Conservation (phyloP, 1,284 basidiomycete species). For the Papiliotrema nemorosa region DNA sequence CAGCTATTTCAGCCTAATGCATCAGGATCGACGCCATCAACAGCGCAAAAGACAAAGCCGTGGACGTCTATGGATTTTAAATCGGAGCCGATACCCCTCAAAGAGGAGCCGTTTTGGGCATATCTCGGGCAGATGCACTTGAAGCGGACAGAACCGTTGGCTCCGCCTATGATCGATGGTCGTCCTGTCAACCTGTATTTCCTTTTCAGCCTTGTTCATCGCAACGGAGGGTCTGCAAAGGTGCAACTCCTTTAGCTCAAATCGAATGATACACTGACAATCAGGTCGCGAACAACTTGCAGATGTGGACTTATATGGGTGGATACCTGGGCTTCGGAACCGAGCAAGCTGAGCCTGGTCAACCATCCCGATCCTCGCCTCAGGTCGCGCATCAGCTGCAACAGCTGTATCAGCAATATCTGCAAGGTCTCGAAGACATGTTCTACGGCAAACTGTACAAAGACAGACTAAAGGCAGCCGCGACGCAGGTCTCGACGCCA, state of each 20-base stretch:
- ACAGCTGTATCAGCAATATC: slow-evolving; percentile 18
- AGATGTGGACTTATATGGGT: slow-evolving; percentile 27
- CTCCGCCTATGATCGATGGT: slow-evolving; percentile 23
- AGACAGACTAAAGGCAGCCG: slow-evolving; percentile 1
- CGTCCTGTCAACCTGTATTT: slow-evolving; percentile 25
- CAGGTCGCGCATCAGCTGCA: slow-evolving; percentile 28
- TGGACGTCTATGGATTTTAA: slow-evolving; percentile 17
- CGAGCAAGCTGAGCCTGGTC: slow-evolving; percentile 12
- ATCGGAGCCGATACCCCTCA: slow-evolving; percentile 10
- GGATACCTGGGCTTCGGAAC: slow-evolving; percentile 30
- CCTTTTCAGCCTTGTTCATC: slow-evolving; percentile 32
- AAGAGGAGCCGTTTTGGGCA: slow-evolving; percentile 8
- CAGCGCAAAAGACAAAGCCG: neutral
- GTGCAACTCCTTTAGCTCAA: slow-evolving; percentile 8
- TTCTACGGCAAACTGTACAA: slow-evolving; percentile 16
- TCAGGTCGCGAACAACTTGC: slow-evolving; percentile 1
- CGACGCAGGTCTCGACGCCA: slow-evolving; percentile 7
- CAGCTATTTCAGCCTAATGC: neutral
- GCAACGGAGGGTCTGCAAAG: slow-evolving; percentile 32
- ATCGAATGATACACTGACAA: neutral
- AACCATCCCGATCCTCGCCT: slow-evolving; percentile 20
- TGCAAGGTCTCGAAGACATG: slow-evolving; percentile 21
- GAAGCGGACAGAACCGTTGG: neutral
- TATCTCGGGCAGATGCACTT: slow-evolving; percentile 14
- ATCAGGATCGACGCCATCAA: neutral